Conservation (phyloP, 2,329 filamentous ascomycete species). For the Keithomyces neogunnii region DNA sequence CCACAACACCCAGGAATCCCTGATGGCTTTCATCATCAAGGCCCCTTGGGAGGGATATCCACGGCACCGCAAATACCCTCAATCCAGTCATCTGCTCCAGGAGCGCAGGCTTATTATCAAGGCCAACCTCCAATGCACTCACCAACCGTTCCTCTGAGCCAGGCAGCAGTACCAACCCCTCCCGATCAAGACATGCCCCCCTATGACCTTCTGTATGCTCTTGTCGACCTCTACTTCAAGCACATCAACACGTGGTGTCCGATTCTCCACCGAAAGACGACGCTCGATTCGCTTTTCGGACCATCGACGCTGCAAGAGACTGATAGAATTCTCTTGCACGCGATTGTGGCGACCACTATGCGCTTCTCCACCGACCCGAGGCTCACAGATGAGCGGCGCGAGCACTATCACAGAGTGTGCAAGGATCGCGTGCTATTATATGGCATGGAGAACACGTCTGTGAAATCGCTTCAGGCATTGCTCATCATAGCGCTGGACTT, state of each 20-base stretch:
- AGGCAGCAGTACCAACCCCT: slow-evolving; percentile 21
- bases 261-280: slow-evolving; percentile 78
- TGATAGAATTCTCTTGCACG: slow-evolving; percentile 74
- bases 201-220: slow-evolving; percentile 63
- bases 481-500: slow-evolving; percentile 82
- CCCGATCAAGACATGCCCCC: slow-evolving; percentile 61
- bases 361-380: slow-evolving; percentile 73
- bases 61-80: slow-evolving; percentile 23
- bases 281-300: slow-evolving; percentile 74
- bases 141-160: slow-evolving; percentile 24
- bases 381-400: slow-evolving; percentile 63
- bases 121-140: neutral
- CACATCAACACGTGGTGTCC: slow-evolving; percentile 81
- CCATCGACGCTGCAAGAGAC: slow-evolving; percentile 68
- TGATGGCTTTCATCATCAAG: slow-evolving; percentile 40
- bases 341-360: slow-evolving; percentile 81
- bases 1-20: slow-evolving; percentile 37
- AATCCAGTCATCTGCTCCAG: slow-evolving; percentile 30
- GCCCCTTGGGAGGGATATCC: slow-evolving; percentile 31
- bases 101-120: slow-evolving; percentile 41
- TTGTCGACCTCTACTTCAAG: slow-evolving; percentile 72
- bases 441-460: slow-evolving; percentile 81
- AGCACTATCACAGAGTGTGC: slow-evolving; percentile 68
- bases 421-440: slow-evolving; percentile 84
- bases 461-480: slow-evolving; percentile 78